Conservation (phyloP, 257 asterid species). For the Solanum chmielewskii region DNA sequence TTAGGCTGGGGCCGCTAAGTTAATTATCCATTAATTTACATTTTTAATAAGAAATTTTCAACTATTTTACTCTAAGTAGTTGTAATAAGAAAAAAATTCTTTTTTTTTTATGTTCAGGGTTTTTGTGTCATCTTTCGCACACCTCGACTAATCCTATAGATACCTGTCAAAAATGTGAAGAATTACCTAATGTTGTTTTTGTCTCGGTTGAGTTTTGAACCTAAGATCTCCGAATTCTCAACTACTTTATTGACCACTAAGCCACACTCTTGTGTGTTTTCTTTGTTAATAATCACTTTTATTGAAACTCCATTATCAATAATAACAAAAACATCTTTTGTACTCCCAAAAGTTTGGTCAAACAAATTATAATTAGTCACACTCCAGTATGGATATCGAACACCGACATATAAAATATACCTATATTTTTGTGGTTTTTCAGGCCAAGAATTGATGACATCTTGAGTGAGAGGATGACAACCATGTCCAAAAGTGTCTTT, state of each 20-base stretch:
- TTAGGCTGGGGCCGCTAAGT: too few relatives aligned
- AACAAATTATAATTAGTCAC: neutral
- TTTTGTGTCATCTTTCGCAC: rapidly evolving
- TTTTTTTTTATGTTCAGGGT: rapidly evolving
- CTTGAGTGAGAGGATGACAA: neutral
- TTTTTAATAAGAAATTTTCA: too few relatives aligned
- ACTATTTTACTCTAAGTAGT: too few relatives aligned
- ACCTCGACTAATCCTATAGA: too few relatives aligned
- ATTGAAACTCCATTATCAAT: too few relatives aligned
- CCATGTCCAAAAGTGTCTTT: neutral
- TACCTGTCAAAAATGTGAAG: too few relatives aligned
- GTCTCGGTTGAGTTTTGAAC: neutral
- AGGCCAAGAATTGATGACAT: neutral
- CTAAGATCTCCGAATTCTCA: rapidly evolving
- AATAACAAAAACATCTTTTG: rapidly evolving
- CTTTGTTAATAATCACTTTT: neutral
- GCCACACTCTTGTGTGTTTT: rapidly evolving
- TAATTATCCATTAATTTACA: too few relatives aligned
- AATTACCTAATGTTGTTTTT: neutral
- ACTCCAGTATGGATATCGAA: neutral
- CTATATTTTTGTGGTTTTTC: constrained; percentile 2
- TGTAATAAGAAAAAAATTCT: too few relatives aligned
- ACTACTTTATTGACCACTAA: neutral
- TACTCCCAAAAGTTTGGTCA: rapidly evolving
- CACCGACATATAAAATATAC: neutral